Conservation (phyloP, 2,329 filamentous ascomycete genomes). For the Colletotrichum sp. region DNA sequence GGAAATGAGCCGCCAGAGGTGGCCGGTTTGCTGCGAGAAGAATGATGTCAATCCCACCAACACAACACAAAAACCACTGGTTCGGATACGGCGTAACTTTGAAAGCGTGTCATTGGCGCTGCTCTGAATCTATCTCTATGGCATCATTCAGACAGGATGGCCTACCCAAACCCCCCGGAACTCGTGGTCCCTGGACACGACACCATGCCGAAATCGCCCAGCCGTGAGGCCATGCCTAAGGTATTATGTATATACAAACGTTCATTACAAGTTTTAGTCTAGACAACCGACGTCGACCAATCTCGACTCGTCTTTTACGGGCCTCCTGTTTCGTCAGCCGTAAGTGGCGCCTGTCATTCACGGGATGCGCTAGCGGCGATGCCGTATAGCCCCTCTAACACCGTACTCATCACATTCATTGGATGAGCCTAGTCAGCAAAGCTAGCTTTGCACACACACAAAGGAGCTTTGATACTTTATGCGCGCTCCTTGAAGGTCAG, state of each 20-base stretch:
- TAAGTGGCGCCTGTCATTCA: conserved; percentile 1
- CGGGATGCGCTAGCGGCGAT: not conserved
- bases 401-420: not conserved
- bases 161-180: not conserved
- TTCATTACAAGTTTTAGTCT: conserved; percentile 20
- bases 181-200: not conserved
- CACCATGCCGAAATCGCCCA: not conserved
- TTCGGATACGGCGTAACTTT: not conserved
- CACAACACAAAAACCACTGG: not conserved
- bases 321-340: not conserved
- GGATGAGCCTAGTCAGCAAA: not conserved
- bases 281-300: not conserved
- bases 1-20: not conserved
- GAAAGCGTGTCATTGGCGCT: not conserved
- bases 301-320: not conserved
- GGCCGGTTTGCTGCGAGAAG: not conserved
- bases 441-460: not conserved
- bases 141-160: not conserved
- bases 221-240: not conserved
- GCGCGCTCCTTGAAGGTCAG: conserved; percentile 70
- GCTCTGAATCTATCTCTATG: not conserved
- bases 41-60: not conserved
- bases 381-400: not conserved
- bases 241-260: conserved; percentile 16
- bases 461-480: conserved; percentile 30